Base-by-base conservation (phyloP, 164 flowering plant genomes). In the Cinnamomum chago region DNA sequence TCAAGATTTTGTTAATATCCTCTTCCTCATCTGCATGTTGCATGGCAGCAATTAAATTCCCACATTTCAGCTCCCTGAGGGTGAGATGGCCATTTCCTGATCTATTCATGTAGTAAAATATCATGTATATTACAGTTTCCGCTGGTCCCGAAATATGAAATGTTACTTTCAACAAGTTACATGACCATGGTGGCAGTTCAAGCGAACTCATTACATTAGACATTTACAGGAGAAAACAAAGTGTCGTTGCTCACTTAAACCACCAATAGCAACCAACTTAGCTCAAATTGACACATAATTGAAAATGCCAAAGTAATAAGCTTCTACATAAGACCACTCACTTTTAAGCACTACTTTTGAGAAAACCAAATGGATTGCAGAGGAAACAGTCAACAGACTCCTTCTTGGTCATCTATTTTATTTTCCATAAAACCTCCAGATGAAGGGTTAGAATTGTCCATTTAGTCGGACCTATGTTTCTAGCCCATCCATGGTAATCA, bases 11-110 rank as follows among this genome's bases (percentile, higher is more conserved):
- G 85, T 96, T 94, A 73, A 94, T 96, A 84, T 96, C 98, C 79
- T 96, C 99, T 79, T 96, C 98, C 72, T 96, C 98, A 77, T 96
- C 99, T 15, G 90, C 97, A 83, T 91, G 97, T 78, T 88, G 97
- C 97, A 96, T 90, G 73, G 99, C 95, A 87, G 92, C 84, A 82
- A 96, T 86, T 47, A 96, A 81, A 80, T 93, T 86, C 24, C 97
- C 92, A 74, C 95, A 92, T 79, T 88, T 96, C 84, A 96, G 85
- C 88, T 96, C 98, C 85, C 93, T 86, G 50, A 96, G 90, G 9
- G 97, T 89, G 73, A 96, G 88, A 58, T 77, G 93, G 68, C 97
- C 98, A 87, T 90, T 94, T 75, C 97, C 92, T 55, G 92, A 82
- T 84, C 94, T 91, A 89, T 96, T 96, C 66, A 92, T 76, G 80